Evolutionary conservation across 495 filamentous ascomycete genomes (phyloP).

Genomic region (Aspergillus funiculosus): DNA sequence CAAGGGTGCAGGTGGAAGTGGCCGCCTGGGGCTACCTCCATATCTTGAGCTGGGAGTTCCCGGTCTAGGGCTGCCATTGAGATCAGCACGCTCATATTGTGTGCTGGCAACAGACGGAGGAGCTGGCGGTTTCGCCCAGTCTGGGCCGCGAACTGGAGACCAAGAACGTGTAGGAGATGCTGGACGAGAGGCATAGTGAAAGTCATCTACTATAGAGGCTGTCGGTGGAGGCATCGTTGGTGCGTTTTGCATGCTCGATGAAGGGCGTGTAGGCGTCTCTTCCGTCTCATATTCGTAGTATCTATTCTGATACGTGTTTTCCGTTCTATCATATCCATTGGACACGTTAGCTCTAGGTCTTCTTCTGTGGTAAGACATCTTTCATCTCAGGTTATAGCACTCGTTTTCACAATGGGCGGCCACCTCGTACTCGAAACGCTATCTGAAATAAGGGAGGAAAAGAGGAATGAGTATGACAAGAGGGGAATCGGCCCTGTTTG

Average conservation of each 20-base stretch:
- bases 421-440: too few relatives aligned
- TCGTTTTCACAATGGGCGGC: too few relatives aligned
- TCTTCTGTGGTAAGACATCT: conserved; percentile 3
- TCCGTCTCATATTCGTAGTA: conserved; percentile 32
- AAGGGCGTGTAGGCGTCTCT: conserved; percentile 42
- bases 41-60: conserved; percentile 86
- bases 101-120: conserved; percentile 47
- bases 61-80: conserved; percentile 85
- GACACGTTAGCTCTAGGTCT: conserved; percentile 25
- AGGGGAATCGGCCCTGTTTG: too few relatives aligned
- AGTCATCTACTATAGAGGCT: conserved; percentile 37
- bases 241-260: conserved; percentile 50
- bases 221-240: conserved; percentile 53
- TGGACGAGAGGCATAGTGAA: conserved; percentile 46
- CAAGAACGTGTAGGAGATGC: conserved; percentile 63
- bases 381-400: background rate
- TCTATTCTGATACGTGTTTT: conserved; percentile 21
- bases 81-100: conserved; percentile 76
- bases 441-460: too few relatives aligned
- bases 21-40: conserved; percentile 74
- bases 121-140: conserved; percentile 64
- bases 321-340: conserved; percentile 18
- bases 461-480: too few relatives aligned
- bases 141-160: conserved; percentile 63
- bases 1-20: conserved; percentile 88